Evolutionary conservation across 2,329 filamentous ascomycete species (phyloP).

Genomic region (Aspergillus pseudotamarii): DNA sequence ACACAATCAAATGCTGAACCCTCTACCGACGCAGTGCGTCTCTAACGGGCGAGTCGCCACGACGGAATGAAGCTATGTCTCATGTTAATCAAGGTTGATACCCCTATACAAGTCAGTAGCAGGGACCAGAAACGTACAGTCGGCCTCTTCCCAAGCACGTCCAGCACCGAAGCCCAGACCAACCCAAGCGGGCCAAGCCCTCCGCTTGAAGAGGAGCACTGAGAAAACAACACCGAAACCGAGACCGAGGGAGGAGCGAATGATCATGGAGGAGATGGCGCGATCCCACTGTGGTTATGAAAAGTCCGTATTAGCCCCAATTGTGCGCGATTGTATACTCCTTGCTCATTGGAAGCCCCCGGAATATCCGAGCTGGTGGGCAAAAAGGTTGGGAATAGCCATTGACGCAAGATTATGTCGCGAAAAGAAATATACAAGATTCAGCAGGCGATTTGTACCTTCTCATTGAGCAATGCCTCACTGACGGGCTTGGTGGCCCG

Average conservation of each 20-base stretch:
- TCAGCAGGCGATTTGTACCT: conserved; percentile 64
- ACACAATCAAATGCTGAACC: conserved; percentile 29
- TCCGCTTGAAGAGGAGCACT: conserved; percentile 94
- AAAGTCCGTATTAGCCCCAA: conserved; percentile 21
- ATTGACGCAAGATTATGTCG: background rate
- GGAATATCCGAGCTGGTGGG: background rate
- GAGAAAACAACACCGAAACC: conserved; percentile 99
- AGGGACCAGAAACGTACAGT: conserved; percentile 59
- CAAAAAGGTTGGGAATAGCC: background rate
- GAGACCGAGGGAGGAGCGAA: conserved; percentile 93
- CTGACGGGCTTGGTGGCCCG: conserved; percentile 80
- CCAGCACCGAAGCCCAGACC: conserved; percentile 94
- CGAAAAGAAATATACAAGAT: background rate
- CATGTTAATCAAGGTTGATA: background rate
- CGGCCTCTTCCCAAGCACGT: conserved; percentile 97
- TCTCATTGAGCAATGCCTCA: conserved; percentile 97
- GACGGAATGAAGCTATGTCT: conserved; percentile 45
- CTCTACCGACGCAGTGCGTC: conserved; percentile 42
- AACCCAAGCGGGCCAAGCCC: conserved; percentile 95
- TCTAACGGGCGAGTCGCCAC: conserved; percentile 44
- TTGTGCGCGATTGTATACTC: background rate
- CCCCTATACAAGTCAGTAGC: background rate
- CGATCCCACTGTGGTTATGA: conserved; percentile 78
- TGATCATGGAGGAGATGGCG: conserved; percentile 94
- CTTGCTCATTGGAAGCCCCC: background rate